Evolutionary conservation across 352 stramenopile species (phyloP), one percentile per base, ranked within the genome.

Genomic region (Globisporangium acanthophoron): DNA sequence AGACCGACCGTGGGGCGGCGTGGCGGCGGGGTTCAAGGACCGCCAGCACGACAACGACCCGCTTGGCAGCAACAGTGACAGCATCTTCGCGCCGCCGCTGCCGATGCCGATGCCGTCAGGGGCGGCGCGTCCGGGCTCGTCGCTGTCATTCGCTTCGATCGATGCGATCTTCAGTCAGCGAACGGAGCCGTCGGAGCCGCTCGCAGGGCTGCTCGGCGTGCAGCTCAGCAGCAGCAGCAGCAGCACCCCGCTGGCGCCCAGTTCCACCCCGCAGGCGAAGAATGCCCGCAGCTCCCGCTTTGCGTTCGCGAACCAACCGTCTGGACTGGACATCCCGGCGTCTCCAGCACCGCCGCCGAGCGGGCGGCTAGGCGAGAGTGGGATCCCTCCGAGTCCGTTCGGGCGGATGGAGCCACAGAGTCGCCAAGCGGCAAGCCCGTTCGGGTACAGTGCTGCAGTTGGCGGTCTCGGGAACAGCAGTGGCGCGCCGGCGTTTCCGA

Each of bases 101-200:
- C 46, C 51, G 6, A 33, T 56, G 21, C 46, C 54, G 20, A 44
- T 52, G 46, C 40, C 46, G 13, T 9, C 62, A 2, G 29, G 46
- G 1, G 27, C 62, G 31, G 27, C 53, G 27, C 44, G 51, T 18
- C 59, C 70, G 39, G 45, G 43, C 8, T 70, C 69, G 3, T 80
- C 74, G 5, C 73, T 78, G 40, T 91, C 81, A 18, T 94, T 94
- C 70, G 79, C 81, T 6, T 89, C 81, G 1, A 90, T 94, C 47
- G 84, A 94, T 52, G 80, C 84, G 20, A 91, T 91, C 52, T 94
- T 94, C 62, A 90, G 72, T 51, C 74, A 87, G 44, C 73, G 80
- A 27, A 87, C 74, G 35, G 80, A 92, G 29, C 77, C 81, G n/a
- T 87, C 84, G 8, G 81, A 90, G 37, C 78, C 80, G 7, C 69